Evolutionary conservation across 768 basidiomycete genomes (phyloP), one percentile per base, ranked within the genome.

Genomic region (Pilatotrama ljubarskyi): DNA sequence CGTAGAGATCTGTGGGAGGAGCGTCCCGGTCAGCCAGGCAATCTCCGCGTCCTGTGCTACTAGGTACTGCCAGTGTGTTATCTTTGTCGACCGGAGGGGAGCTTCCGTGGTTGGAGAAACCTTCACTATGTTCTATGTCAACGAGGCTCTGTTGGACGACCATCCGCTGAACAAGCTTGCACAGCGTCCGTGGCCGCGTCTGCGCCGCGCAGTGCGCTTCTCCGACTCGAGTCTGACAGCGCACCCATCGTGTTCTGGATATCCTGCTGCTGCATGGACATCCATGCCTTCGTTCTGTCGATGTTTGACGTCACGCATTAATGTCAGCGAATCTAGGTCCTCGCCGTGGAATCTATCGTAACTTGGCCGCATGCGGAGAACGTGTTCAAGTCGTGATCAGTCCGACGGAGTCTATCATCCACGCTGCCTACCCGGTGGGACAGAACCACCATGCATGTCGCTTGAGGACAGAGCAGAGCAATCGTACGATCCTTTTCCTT

Each of bases 391-490:
- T 57, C 55, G 47, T 57, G 47, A 35, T 25, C 38, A 18, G 26
- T 3, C 17, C 25, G 38, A 11, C 8, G 22, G 6, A 26, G 38
- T 13, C 37, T 50, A 40, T 56, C 42, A 17, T 38, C 46, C 42
- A 40, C 36, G 46, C 42, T 35, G 55, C 38, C 24, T 29, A 35
- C 48, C 17, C 54, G 24, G 46, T 26, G 46, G 25, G 38, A 49
- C 26, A 35, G 55, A 35, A 50, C 55, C 55, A 57, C 55, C 55
- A 57, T 18, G 55, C 55, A 3, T 35, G 13, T 9, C 25, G 47
- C 47, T 49, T 22, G 55, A 57, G 55, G 47, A 15, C 46, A 17
- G 2, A 7, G 15, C 29, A 32, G 29, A 32, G 29, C 5, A 10
- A 32, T 41, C 47, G 40, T 57, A 46, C 46, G 47, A 48, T 17